These are phyloP conservation scores for Soucietia sequanensis DNA, from an alignment of 805 yeast species.

Conservation along the genomic window DNA sequence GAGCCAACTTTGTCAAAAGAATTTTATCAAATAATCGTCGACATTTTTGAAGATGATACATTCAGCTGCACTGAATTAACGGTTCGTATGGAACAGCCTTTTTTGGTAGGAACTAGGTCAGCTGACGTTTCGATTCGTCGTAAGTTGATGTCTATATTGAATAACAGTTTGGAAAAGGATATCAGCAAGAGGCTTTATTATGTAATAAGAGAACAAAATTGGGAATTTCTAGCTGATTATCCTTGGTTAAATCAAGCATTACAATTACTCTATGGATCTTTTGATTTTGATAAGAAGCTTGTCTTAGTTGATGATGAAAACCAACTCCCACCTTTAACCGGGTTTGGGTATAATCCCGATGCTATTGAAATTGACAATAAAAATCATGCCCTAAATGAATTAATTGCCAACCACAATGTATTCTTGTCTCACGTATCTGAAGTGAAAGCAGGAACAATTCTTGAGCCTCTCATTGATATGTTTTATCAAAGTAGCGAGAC, in stretches of 20 bases:
- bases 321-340: conserved; percentile 52
- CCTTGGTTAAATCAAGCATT: conserved; percentile 95
- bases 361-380: conserved; percentile 28
- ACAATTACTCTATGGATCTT: conserved; percentile 79
- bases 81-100: conserved; percentile 94
- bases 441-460: conserved; percentile 55
- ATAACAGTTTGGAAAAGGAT: conserved; percentile 74
- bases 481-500: conserved; percentile 80
- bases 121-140: conserved; percentile 73
- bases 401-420: conserved; percentile 25
- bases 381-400: conserved; percentile 14
- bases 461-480: conserved; percentile 73
- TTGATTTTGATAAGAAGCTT: conserved; percentile 51
- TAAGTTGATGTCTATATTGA: conserved; percentile 75
- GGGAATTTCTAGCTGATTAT: conserved; percentile 93
- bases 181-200: conserved; percentile 78
- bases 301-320: conserved; percentile 48
- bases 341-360: conserved; percentile 32
- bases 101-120: conserved; percentile 86
- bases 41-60: conserved; percentile 77
- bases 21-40: conserved; percentile 83
- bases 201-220: conserved; percentile 90
- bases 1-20: conserved; percentile 74
- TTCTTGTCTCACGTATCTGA: conserved; percentile 30
- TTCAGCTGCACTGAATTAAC: conserved; percentile 85